These are phyloP conservation scores for Dalbergia cultrata DNA, from an alignment of 306 rosid genomes.

Conservation along the genomic window DNA sequence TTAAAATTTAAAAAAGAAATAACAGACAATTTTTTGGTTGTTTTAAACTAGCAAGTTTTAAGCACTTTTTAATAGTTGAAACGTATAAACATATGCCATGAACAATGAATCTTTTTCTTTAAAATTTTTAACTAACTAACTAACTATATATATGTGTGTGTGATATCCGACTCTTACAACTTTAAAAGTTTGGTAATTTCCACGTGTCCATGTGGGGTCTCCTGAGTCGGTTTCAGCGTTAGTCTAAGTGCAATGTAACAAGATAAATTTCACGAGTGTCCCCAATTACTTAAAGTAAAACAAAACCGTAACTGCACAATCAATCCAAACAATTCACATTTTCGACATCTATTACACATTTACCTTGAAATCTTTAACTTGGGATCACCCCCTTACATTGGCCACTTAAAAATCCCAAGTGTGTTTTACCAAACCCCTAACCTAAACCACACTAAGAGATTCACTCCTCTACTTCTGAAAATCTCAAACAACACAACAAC, in stretches of 20 bases:
- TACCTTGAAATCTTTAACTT: conserved; percentile 12
- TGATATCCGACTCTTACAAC: not conserved
- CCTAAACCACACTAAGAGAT: not conserved
- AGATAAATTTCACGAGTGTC: not conserved
- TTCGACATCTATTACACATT: not conserved
- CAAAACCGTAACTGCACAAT: not conserved
- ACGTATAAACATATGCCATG: too few species aligned
- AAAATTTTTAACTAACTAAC: not conserved
- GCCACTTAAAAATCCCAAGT: not conserved
- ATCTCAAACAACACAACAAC: conserved; percentile 9
- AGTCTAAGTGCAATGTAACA: not conserved
- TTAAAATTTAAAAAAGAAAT: not conserved
- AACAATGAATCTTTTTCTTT: not conserved
- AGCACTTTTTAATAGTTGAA: not conserved
- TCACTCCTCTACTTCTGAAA: not conserved
- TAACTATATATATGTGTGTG: too few species aligned
- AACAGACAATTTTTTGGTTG: not conserved
- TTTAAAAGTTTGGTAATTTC: not conserved
- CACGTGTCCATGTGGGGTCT: not conserved
- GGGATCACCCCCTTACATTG: conserved; percentile 27
- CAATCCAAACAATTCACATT: not conserved
- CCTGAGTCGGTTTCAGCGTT: not conserved
- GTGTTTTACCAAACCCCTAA: conserved; percentile 13
- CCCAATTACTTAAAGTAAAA: not conserved
- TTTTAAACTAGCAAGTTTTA: too few species aligned